Base-by-base conservation (phyloP, 148 eudicot genomes). In the Vaccinium darrowii region DNA sequence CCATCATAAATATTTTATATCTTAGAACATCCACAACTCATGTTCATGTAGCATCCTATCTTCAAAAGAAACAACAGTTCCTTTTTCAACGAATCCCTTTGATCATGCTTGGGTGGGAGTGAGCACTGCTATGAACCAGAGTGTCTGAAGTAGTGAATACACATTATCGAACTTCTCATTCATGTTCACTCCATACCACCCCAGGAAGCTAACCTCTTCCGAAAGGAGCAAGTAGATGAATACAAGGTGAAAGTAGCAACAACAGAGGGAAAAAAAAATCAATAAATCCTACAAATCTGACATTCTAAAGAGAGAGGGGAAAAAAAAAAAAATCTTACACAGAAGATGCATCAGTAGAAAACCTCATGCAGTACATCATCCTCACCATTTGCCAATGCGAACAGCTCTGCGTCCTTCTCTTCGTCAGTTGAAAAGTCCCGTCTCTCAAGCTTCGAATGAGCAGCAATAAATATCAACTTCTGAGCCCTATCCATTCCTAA, bases 401-500 rank as follows among this genome's bases (percentile, higher is more conserved):
- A 93, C 57, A 93, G 86, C 85, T 93, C 99, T 0, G 90, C 92
- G 84, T 96, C 98, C 87, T 88, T 93, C 1, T 96, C 95, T 77
- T 94, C 98, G 30, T 93, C 97, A 50, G 71, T 90, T 9, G 90
- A 85, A 79, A 88, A 90, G 77, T 94, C 99, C 79, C 92, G 86
- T 79, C 90, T 92, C 84, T 94, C 95, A 21, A 93, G 91, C 87
- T 90, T 96, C 15, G 93, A 93, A 87, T 97, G 90, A 60, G 98
- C 95, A 13, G 98, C 94, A 82, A 97, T 84, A 77, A 93, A 97
- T 36, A 96, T 90, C 92, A 97, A 81, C 90, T 95, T 97, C 76
- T 95, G 98, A 72, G 93, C 98, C 82, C 88, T 90, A 3, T 94
- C 98, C 85, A 91, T 83, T 7, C 91, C 95, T 4, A 78, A 79